These are phyloP conservation scores for Fraxinus latifolia DNA, from an alignment of 305 asterid genomes.

Conservation along the genomic window DNA sequence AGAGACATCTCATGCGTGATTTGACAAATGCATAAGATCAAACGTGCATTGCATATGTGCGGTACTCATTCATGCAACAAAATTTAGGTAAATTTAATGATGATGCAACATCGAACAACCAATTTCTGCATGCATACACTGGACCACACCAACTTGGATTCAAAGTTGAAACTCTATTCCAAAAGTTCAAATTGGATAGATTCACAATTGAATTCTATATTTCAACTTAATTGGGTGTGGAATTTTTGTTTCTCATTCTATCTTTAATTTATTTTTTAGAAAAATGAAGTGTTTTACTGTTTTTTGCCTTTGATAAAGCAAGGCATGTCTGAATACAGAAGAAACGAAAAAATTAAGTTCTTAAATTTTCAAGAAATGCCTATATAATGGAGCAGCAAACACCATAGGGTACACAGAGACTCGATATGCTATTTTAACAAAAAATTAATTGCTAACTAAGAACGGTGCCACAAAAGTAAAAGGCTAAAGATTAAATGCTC, in stretches of 20 bases:
- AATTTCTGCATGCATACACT: not conserved
- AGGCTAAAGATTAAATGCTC: too few relatives aligned
- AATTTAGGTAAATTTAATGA: not conserved
- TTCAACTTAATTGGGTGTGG: not conserved
- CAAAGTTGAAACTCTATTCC: not conserved
- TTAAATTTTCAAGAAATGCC: too few relatives aligned
- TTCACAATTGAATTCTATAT: not conserved
- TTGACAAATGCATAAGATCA: not conserved
- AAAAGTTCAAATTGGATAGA: not conserved
- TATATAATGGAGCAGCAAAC: too few relatives aligned
- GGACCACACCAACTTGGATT: conserved; percentile 2
- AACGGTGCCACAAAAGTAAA: too few relatives aligned
- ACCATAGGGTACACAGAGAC: too few relatives aligned
- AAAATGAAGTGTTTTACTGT: not conserved
- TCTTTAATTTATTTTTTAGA: not conserved
- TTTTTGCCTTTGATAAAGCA: not conserved
- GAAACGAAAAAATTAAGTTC: too few relatives aligned
- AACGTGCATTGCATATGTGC: not conserved
- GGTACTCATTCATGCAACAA: not conserved
- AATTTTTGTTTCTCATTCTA: not conserved
- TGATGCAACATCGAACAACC: not conserved
- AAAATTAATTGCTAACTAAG: too few relatives aligned
- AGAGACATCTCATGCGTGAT: not conserved
- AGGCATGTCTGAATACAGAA: too few relatives aligned
- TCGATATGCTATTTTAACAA: too few relatives aligned